Base-by-base conservation (phyloP, 345 rosid genomes). In the Moricandia moricandioides region DNA sequence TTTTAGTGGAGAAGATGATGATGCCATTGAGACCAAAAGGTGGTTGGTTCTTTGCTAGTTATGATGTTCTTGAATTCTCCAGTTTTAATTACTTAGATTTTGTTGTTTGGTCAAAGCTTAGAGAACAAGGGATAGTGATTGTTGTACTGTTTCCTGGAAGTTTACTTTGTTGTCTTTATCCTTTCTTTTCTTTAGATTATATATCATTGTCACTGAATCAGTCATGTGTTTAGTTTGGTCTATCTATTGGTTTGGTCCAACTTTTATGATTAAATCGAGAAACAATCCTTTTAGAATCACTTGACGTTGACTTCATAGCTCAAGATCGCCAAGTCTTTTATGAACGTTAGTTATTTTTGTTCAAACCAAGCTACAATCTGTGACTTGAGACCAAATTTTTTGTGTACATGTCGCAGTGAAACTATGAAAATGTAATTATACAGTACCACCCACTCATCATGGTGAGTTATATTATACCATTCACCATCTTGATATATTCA, bases 1-100 rank as follows among this genome's bases (percentile, higher is more conserved):
- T 64, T 83, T 71, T 71, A 66, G 70, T 8, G 77, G 57, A 74
- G 84, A 80, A 13, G 78, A 65, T 31, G 81, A 66, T 35, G 33
- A 49, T 17, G 58, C 71, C 71, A 67, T 77, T 64, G 71, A 70
- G 24, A 61, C 61, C 21, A 43, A 56, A 21, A 62, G 35, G 24
- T 56, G 21, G 65, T 61, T 34, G 21, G 65, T 61, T 34, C 16
- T 76, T 18, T 56, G 66, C 66, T 77, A 40, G 43, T 70, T 68
- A 63, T 64, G 76, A 43, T 37, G 54, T 77, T 70, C 67, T 64
- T 64, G 63, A 45, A 1, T 55, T 70, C 75, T 45, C 33, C 31
- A 14, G 55, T 57, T 70, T 62, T 55, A 77, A 6, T 70, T 47
- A 77, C 71, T 70, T 65, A 43, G 74, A 10, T 56, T 13, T 30